Conservation (phyloP, 805 yeast species). For the Sungouiozyma ichnusensis region DNA sequence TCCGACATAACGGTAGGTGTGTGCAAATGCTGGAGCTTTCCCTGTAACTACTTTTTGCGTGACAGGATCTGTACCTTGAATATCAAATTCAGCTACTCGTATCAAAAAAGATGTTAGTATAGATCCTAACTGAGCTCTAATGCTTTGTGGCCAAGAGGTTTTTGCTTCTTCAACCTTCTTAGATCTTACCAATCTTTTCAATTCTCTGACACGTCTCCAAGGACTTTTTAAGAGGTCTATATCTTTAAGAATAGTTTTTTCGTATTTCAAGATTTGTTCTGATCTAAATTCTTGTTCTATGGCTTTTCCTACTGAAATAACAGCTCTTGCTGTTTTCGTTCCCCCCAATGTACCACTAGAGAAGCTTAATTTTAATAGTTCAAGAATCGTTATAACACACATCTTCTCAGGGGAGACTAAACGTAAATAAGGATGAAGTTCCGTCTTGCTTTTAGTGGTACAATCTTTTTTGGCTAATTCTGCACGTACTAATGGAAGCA, state of each 20-base stretch:
- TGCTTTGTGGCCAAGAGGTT: conserved; percentile 44
- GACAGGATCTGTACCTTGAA: conserved; percentile 70
- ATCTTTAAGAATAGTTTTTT: conserved; percentile 44
- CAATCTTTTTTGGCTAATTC: conserved; percentile 51
- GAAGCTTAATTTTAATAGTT: conserved; percentile 60
- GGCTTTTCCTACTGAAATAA: conserved; percentile 71
- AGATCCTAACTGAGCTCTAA: conserved; percentile 71
- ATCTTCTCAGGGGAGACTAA: conserved; percentile 70
- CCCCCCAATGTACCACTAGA: conserved; percentile 73
- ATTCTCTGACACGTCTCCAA: conserved; percentile 31
- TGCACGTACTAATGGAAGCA: conserved; percentile 58
- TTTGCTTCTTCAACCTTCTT: conserved; percentile 30
- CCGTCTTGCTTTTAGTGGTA: conserved; percentile 21
- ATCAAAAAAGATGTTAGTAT: conserved; percentile 62
- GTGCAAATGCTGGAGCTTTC: conserved; percentile 82
- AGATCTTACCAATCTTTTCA: conserved; percentile 30
- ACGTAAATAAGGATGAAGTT: conserved; percentile 46
- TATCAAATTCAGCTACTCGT: conserved; percentile 74
- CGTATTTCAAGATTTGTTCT: conserved; percentile 49
- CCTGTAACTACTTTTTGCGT: conserved; percentile 60
- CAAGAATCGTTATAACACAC: conserved; percentile 77
- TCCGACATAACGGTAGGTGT: conserved; percentile 68
- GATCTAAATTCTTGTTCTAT: conserved; percentile 77
- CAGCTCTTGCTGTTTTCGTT: conserved; percentile 74
- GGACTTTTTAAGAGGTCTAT: conserved; percentile 34